Evolutionary conservation across 371 early-diverging fungal genomes (phyloP), one percentile per base, ranked within the genome.

Genomic region (Nematocida major): DNA sequence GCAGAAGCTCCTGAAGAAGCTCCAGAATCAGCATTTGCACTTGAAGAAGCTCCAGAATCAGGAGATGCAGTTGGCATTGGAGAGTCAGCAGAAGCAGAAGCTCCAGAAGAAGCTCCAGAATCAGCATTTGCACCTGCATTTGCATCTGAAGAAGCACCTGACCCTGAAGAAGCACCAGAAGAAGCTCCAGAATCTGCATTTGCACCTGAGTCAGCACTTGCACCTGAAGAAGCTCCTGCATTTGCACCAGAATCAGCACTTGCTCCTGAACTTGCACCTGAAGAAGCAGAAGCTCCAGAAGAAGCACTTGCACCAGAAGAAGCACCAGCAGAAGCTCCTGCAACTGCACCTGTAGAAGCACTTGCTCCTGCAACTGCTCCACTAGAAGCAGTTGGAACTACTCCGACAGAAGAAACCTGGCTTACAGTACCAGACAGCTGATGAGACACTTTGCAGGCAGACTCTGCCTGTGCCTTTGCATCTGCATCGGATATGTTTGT

Each of bases 391-490:
- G 1, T 66, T 61, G 20, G 13, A 13, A 45, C 47, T 61, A 26
- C 50, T 38, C 48, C 50, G 13, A 18, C 22, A 20, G 54, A 9
- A 54, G 9, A 11, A 11, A 20, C 38, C 9, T 15, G 9, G 22
- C 13, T 42, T 63, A 4, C 68, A 5, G 70, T 18, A 5, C 18
- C 18, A 5, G 13, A 4, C 32, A 67, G 69, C 22, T 68, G 54
- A 26, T 20, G 26, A 5, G 32, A 30, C 5, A 68, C 68, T 26
- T 57, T 39, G 9, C 13, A 18, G 0, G 43, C 36, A 1, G 54
- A 51, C 24, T 76, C 3, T 34, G 67, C 76, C 38, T 78, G 78
- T 20, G 39, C 30, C 42, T 40, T 18, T 38, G 59, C 57, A 28
- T 66, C 49, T 24, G 11, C 51, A 28, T 34, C n/a, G 0, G 67